A percentile compares a stretch with the other conserved stretches of the same genome.
These are phyloP conservation scores for Aspergillus hancockii DNA, from an alignment of 495 filamentous ascomycete genomes.

Conservation along the genomic window DNA sequence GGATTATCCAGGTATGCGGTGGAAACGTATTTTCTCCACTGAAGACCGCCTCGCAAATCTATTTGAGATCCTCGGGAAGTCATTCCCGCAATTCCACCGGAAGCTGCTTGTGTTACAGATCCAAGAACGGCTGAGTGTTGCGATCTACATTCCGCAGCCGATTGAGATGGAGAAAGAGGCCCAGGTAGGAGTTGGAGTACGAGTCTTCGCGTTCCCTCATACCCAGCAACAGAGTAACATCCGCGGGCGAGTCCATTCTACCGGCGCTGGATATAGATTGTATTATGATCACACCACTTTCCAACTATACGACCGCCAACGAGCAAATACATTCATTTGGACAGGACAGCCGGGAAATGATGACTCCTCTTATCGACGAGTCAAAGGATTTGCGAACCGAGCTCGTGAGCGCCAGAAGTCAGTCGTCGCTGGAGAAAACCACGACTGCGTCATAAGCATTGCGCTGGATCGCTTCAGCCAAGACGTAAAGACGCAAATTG, in stretches of 20 bases:
- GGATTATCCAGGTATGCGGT: constrained; percentile 3
- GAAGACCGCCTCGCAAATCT: constrained; percentile 5
- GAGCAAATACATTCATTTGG: constrained; percentile 6
- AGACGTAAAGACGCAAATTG: not conserved
- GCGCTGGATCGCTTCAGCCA: constrained; percentile 1
- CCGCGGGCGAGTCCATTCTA: not conserved
- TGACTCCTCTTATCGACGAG: not conserved
- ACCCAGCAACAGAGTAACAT: not conserved
- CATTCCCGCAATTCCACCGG: constrained; percentile 6
- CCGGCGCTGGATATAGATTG: not conserved
- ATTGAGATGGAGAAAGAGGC: not conserved
- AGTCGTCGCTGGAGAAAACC: not conserved
- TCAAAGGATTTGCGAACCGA: constrained; percentile 3
- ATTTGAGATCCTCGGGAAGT: constrained; percentile 2
- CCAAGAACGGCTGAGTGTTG: not conserved
- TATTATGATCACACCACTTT: not conserved
- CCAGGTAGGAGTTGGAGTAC: not conserved
- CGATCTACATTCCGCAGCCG: constrained; percentile 1
- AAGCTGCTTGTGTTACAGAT: constrained; percentile 4
- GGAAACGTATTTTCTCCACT: constrained; percentile 8
- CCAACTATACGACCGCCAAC: constrained; percentile 1
- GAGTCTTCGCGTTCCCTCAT: constrained; percentile 3
- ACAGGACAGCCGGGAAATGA: constrained; percentile 1
- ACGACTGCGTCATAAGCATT: constrained; percentile 5
- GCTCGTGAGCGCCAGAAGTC: constrained; percentile 8